These are phyloP conservation scores for Dalechampia spathulata DNA, from an alignment of 441 rosid genomes.

Conservation along the genomic window DNA sequence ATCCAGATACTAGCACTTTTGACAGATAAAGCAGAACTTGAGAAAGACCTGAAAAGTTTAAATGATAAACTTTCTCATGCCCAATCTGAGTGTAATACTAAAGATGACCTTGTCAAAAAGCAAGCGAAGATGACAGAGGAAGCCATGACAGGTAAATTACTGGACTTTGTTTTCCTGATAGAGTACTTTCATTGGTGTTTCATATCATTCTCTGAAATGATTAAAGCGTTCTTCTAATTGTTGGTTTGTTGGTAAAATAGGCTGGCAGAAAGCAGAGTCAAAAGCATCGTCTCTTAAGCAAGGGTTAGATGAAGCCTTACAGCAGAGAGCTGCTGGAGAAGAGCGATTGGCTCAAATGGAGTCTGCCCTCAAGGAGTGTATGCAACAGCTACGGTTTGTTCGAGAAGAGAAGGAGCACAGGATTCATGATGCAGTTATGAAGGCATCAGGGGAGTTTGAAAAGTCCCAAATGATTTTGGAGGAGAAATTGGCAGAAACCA, in stretches of 20 bases:
- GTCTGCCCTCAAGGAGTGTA: slow-evolving; percentile 69
- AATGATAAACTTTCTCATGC: slow-evolving; percentile 49
- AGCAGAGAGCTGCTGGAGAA: slow-evolving; percentile 38
- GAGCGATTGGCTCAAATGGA: slow-evolving; percentile 49
- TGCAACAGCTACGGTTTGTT: slow-evolving; percentile 65
- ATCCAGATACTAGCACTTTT: slow-evolving; percentile 36
- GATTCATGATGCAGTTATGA: slow-evolving; percentile 69
- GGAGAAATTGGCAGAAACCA: slow-evolving; percentile 38
- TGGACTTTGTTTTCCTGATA: not conserved
- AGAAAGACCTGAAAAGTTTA: slow-evolving; percentile 39
- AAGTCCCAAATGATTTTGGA: slow-evolving; percentile 34
- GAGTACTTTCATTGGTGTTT: not conserved
- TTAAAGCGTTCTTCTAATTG: slow-evolving; percentile 2
- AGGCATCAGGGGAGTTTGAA: slow-evolving; percentile 54
- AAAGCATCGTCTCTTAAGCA: slow-evolving; percentile 44
- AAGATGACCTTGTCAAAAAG: slow-evolving; percentile 41
- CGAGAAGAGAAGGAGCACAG: slow-evolving; percentile 69
- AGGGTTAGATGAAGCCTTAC: slow-evolving; percentile 48
- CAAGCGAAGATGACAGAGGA: slow-evolving; percentile 47
- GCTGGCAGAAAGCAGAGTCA: slow-evolving; percentile 53
- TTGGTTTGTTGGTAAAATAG: slow-evolving; percentile 23
- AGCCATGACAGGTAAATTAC: slow-evolving; percentile 45
- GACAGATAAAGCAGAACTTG: slow-evolving; percentile 44
- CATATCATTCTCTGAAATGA: not conserved
- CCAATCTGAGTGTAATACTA: slow-evolving; percentile 36